Evolutionary conservation across 306 rosid genomes (phyloP).

Genomic region (Oemleria cerasiformis): DNA sequence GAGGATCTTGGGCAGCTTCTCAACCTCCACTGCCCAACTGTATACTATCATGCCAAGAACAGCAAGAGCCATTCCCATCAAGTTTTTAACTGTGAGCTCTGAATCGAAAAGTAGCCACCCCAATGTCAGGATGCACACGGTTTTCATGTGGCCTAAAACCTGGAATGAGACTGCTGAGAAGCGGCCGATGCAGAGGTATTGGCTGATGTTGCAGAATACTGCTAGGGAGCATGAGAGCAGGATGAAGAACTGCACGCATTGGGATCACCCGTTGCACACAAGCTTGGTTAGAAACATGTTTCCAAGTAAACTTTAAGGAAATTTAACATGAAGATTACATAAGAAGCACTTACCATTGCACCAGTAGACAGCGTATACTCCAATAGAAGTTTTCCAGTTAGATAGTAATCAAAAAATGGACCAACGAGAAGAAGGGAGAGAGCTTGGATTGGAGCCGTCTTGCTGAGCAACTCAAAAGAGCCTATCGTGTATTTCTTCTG

Average conservation of each 20-base stretch:
- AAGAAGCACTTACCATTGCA: conserved; percentile 32
- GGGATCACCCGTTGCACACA: no score
- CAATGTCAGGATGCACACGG: conserved; percentile 31
- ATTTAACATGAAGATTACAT: no score
- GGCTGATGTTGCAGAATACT: conserved; percentile 57
- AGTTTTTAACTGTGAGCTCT: conserved; percentile 29
- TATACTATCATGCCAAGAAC: conserved; percentile 43
- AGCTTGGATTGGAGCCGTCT: conserved; percentile 59
- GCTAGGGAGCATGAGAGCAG: conserved; percentile 48
- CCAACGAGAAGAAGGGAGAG: conserved; percentile 47
- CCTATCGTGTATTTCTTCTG: conserved; percentile 37
- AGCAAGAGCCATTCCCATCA: conserved; percentile 40
- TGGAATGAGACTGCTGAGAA: conserved; percentile 54
- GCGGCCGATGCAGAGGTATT: conserved; percentile 54
- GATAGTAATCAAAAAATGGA: conserved; percentile 45
- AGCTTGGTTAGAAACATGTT: no score
- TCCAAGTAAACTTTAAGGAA: no score
- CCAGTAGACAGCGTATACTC: conserved; percentile 31
- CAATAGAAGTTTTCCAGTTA: conserved; percentile 32
- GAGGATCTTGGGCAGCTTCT: conserved; percentile 32
- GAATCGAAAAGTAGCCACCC: no score
- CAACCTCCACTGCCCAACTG: conserved; percentile 47
- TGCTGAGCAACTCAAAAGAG: conserved; percentile 52
- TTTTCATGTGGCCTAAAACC: conserved; percentile 52
- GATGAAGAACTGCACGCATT: no score